These are phyloP conservation scores for Knufia fluminis DNA, from an alignment of 2,329 filamentous ascomycete genomes.

Conservation along the genomic window DNA sequence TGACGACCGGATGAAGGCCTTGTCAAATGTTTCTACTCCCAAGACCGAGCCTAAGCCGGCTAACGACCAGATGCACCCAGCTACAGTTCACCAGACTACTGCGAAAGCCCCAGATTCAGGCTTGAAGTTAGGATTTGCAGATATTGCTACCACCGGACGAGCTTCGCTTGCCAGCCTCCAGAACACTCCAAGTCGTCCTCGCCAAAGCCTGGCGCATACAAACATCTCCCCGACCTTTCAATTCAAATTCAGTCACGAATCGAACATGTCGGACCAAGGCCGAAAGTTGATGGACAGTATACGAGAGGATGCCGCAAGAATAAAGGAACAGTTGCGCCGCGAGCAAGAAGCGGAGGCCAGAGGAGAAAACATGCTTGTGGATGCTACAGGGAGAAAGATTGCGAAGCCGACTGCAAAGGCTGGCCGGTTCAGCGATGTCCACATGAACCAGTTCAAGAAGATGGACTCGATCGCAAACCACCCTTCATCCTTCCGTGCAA, in stretches of 20 bases:
- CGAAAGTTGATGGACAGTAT: slow-evolving; percentile 56
- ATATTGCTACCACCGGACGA: slow-evolving; percentile 16
- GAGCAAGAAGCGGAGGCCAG: slow-evolving; percentile 49
- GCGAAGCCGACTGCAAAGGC: slow-evolving; percentile 70
- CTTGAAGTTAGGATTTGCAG: slow-evolving; percentile 64
- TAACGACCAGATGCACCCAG: slow-evolving; percentile 82
- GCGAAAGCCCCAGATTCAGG: slow-evolving; percentile 70
- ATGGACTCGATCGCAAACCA: slow-evolving; percentile 94
- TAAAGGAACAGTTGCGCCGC: slow-evolving; percentile 59
- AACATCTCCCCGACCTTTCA: slow-evolving; percentile 37
- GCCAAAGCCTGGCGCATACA: slow-evolving; percentile 24
- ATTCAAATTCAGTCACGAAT: slow-evolving; percentile 37
- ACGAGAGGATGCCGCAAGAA: slow-evolving; percentile 60
- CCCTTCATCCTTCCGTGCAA: slow-evolving; percentile 59
- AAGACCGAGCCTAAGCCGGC: slow-evolving; percentile 59
- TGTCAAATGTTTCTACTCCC: slow-evolving; percentile 46
- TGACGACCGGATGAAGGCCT: slow-evolving; percentile 28
- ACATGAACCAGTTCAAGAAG: slow-evolving; percentile 86
- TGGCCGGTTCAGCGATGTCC: slow-evolving; percentile 71
- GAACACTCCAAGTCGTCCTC: slow-evolving; percentile 32
- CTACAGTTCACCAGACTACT: slow-evolving; percentile 65
- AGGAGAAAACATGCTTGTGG: slow-evolving; percentile 32
- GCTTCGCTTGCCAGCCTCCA: slow-evolving; percentile 21
- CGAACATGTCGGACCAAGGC: slow-evolving; percentile 41
- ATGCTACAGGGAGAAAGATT: slow-evolving; percentile 55